These are phyloP conservation scores for Lachancea meyersii DNA, from an alignment of 805 yeast species.

Conservation along the genomic window DNA sequence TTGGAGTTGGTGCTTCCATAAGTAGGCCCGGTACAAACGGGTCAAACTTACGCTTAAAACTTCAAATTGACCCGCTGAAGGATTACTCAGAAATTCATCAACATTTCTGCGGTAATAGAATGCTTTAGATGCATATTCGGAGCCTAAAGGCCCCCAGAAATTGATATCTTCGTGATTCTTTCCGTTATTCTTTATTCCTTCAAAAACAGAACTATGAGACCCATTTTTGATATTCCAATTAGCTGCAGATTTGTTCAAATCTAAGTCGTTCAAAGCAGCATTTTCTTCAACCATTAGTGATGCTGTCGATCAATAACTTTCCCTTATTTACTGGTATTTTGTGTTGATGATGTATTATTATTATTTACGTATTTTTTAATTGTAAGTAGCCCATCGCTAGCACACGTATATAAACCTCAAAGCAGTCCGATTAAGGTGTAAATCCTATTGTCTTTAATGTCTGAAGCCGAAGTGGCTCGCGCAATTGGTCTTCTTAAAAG, in stretches of 20 bases:
- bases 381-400: not conserved
- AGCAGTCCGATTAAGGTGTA: not conserved
- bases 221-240: not conserved
- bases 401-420: not conserved
- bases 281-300: slow-evolving; percentile 18
- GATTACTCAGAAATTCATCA: not conserved
- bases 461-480: not conserved
- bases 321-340: not conserved
- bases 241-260: slow-evolving; percentile 17
- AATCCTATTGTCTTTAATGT: not conserved
- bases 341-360: not conserved
- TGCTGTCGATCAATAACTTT: not conserved
- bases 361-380: not conserved
- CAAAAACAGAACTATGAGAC: not conserved
- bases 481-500: slow-evolving; percentile 1
- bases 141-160: slow-evolving; percentile 1
- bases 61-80: slow-evolving; percentile 3
- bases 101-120: not conserved
- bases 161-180: not conserved
- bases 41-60: slow-evolving; percentile 1
- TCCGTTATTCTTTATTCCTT: not conserved
- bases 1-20: slow-evolving; percentile 10
- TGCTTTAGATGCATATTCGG: not conserved
- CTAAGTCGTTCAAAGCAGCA: slow-evolving; percentile 24
- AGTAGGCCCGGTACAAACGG: slow-evolving; percentile 7